Conservation (phyloP, 495 filamentous ascomycete species). For the Daldinia grandis region DNA sequence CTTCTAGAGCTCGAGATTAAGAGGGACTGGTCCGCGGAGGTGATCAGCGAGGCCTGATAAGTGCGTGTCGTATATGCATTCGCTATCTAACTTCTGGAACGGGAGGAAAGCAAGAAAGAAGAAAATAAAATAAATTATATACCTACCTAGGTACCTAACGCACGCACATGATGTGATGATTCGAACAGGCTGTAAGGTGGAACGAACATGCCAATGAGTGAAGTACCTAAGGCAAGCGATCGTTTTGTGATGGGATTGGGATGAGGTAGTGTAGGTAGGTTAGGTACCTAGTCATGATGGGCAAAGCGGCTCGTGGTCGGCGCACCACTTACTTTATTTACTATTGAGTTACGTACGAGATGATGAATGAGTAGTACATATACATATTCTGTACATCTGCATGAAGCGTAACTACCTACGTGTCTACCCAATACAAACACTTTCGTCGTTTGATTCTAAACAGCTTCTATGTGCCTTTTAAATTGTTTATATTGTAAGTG, state of each 20-base stretch:
- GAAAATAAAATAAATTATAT: neutral
- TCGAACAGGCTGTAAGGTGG: neutral
- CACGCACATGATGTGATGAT: constrained; percentile 12
- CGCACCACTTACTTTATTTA: constrained; percentile 11
- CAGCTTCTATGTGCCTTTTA: too few relatives aligned
- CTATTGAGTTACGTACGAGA: constrained; percentile 3
- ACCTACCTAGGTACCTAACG: neutral
- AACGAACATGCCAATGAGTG: constrained; percentile 6
- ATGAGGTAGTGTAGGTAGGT: too few relatives aligned
- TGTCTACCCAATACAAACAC: neutral
- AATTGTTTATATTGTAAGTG: too few relatives aligned
- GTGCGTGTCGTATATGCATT: neutral
- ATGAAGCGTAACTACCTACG: neutral
- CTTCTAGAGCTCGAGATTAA: constrained; percentile 65
- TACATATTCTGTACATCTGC: neutral
- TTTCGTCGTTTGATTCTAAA: too few relatives aligned
- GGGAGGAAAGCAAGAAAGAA: neutral
- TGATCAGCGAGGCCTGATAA: constrained; percentile 44
- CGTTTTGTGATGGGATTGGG: neutral
- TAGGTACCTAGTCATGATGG: constrained; percentile 11
- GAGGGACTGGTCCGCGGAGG: constrained; percentile 65
- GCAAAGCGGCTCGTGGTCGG: constrained; percentile 23
- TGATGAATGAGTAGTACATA: constrained; percentile 1
- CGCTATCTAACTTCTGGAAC: neutral
- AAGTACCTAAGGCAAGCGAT: neutral